Conservation (phyloP, 345 rosid species). For the Erysimum cheiranthoides region DNA sequence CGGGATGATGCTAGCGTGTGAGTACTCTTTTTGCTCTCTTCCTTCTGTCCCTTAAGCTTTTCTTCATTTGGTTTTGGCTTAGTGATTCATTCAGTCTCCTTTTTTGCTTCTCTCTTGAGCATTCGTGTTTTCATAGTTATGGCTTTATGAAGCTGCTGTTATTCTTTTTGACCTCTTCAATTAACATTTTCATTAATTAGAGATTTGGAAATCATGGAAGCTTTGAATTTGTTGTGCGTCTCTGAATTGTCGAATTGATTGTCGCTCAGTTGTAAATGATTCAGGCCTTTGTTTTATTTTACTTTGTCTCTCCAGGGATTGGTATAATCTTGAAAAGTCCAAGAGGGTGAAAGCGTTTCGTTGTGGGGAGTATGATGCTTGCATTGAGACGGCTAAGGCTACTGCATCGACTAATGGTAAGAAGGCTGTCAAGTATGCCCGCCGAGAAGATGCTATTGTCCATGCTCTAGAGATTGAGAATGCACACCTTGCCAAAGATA, state of each 20-base stretch:
- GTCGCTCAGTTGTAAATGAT: not conserved
- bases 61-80: not conserved
- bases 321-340: constrained; percentile 98
- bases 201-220: not conserved
- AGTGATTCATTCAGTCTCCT: constrained; percentile 4
- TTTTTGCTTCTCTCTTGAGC: not conserved
- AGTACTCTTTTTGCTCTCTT: constrained; percentile 44
- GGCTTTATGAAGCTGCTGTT: not conserved
- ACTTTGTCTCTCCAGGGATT: constrained; percentile 64
- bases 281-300: not conserved
- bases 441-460: constrained; percentile 98
- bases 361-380: constrained; percentile 92
- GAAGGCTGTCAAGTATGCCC: constrained; percentile 92
- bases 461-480: constrained; percentile 96
- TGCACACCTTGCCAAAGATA: constrained; percentile 66
- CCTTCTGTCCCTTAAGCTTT: too few relatives aligned
- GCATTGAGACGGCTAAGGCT: constrained; percentile 85
- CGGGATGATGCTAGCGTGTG: constrained; percentile 98
- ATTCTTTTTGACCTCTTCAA: not conserved
- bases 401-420: constrained; percentile 67
- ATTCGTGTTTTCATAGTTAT: not conserved
- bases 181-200: not conserved
- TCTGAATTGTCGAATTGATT: not conserved
- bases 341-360: constrained; percentile 97
- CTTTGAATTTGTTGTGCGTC: not conserved